These are phyloP conservation scores for Fusarium praegraminearum DNA, from an alignment of 2,329 filamentous ascomycete genomes.

Conservation along the genomic window DNA sequence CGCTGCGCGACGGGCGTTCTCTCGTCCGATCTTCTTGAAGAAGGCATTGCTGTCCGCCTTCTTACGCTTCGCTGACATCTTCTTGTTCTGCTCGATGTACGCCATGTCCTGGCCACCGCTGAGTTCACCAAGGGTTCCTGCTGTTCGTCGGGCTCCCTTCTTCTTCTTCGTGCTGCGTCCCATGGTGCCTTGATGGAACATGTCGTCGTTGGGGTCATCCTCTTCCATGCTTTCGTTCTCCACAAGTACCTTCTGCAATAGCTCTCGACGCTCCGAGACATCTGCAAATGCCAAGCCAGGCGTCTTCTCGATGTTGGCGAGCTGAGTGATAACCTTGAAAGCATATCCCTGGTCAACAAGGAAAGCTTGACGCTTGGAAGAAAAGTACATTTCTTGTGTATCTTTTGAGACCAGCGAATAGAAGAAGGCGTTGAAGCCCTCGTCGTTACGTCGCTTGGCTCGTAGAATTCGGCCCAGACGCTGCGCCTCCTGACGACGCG, in stretches of 20 bases:
- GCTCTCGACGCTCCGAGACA: constrained; percentile 82
- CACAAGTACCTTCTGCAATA: constrained; percentile 89
- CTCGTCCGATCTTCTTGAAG: constrained; percentile 59
- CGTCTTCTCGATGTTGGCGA: constrained; percentile 89
- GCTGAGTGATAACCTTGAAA: constrained; percentile 97
- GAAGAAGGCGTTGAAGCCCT: constrained; percentile 99
- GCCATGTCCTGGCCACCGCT: constrained; percentile 97
- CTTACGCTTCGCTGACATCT: constrained; percentile 58
- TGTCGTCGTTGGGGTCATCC: constrained; percentile 69
- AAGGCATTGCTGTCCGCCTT: constrained; percentile 57
- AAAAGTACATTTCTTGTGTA: constrained; percentile 98
- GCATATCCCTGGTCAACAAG: constrained; percentile 98
- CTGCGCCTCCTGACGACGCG: constrained; percentile 95
- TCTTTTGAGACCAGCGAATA: constrained; percentile 98
- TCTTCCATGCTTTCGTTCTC: constrained; percentile 83
- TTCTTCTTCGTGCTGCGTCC: constrained; percentile 60
- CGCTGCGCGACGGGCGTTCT: constrained; percentile 55
- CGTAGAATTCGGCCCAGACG: constrained; percentile 91
- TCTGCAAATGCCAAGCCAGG: constrained; percentile 84
- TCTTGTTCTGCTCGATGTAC: constrained; percentile 87
- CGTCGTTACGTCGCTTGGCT: constrained; percentile 95
- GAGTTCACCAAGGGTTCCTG: constrained; percentile 85
- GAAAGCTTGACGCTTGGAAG: constrained; percentile 95
- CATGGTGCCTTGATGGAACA: constrained; percentile 59
- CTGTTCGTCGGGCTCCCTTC: constrained; percentile 78